Conservation (phyloP, 2,329 filamentous ascomycete species). For the Diaporthe amygdali region DNA sequence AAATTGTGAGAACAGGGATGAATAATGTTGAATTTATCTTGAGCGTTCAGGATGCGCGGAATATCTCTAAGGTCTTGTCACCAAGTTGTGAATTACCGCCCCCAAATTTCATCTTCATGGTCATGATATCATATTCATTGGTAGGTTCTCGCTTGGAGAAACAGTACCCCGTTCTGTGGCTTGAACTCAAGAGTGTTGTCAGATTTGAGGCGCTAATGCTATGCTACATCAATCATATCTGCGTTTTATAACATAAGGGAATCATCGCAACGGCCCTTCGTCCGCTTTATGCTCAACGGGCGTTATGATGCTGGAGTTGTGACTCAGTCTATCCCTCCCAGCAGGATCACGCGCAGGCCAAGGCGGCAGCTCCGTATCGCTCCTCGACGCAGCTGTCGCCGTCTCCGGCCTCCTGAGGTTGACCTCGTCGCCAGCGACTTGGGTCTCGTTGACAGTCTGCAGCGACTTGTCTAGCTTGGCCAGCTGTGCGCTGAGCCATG, state of each 20-base stretch:
- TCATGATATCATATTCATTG: not conserved
- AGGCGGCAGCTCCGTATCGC: not conserved
- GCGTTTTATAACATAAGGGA: not conserved
- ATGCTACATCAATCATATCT: not conserved
- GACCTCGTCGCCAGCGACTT: not conserved
- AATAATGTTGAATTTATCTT: not conserved
- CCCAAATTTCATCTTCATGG: too few relatives aligned
- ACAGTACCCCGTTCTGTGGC: not conserved
- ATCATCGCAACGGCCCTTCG: constrained; percentile 8
- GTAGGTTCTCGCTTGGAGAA: not conserved
- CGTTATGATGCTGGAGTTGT: constrained; percentile 16
- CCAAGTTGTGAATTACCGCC: not conserved
- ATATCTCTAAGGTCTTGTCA: not conserved
- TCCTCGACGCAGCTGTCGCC: not conserved
- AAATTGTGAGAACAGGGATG: not conserved
- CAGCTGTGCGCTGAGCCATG: constrained; percentile 24
- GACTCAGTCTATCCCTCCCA: not conserved
- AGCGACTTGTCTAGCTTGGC: constrained; percentile 20
- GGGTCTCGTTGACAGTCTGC: constrained; percentile 17
- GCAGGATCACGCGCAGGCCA: not conserved
- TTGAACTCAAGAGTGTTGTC: not conserved
- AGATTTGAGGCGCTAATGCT: not conserved
- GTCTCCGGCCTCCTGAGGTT: not conserved
- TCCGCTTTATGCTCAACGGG: constrained; percentile 16
- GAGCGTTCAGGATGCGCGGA: not conserved